Evolutionary conservation across 768 basidiomycete species (phyloP).

Genomic region (Grammothele lineata): DNA sequence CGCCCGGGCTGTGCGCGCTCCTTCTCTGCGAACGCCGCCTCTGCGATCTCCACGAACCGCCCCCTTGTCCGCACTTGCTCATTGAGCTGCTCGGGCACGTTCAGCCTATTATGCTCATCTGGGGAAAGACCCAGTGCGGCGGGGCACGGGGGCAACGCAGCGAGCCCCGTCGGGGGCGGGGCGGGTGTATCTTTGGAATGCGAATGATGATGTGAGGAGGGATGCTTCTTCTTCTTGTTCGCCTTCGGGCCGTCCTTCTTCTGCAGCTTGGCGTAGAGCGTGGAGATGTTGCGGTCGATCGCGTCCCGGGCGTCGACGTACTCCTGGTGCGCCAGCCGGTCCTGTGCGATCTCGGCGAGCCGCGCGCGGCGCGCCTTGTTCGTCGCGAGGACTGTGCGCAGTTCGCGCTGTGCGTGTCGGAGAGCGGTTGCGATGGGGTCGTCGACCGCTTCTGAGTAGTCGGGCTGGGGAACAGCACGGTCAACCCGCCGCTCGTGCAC

Average conservation of each 20-base stretch:
- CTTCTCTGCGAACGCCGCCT: constrained; percentile 71
- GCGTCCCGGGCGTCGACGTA: constrained; percentile 82
- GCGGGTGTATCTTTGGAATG: too few relatives aligned
- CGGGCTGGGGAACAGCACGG: constrained; percentile 43
- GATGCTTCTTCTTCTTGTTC: constrained; percentile 67
- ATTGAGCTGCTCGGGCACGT: constrained; percentile 63
- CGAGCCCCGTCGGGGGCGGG: constrained; percentile 25
- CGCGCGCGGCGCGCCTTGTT: constrained; percentile 83
- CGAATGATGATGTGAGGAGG: too few relatives aligned
- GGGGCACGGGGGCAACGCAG: constrained; percentile 55
- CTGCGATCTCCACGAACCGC: constrained; percentile 76
- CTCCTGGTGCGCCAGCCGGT: constrained; percentile 88
- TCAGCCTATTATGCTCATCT: constrained; percentile 60
- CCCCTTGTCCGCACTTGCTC: constrained; percentile 72
- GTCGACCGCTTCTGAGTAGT: constrained; percentile 77
- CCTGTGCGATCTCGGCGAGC: constrained; percentile 71
- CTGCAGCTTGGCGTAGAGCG: constrained; percentile 73
- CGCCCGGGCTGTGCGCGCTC: constrained; percentile 59
- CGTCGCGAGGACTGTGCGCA: constrained; percentile 68
- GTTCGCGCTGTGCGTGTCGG: constrained; percentile 79
- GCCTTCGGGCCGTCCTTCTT: constrained; percentile 76
- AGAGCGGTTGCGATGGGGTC: constrained; percentile 92
- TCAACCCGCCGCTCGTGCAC: constrained; percentile 12
- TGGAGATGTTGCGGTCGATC: constrained; percentile 80
- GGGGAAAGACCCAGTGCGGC: constrained; percentile 67